A percentile compares a stretch with the other conserved stretches of the same genome.
These are phyloP conservation scores for Coriaria nepalensis DNA, from an alignment of 306 rosid species.

Conservation along the genomic window DNA sequence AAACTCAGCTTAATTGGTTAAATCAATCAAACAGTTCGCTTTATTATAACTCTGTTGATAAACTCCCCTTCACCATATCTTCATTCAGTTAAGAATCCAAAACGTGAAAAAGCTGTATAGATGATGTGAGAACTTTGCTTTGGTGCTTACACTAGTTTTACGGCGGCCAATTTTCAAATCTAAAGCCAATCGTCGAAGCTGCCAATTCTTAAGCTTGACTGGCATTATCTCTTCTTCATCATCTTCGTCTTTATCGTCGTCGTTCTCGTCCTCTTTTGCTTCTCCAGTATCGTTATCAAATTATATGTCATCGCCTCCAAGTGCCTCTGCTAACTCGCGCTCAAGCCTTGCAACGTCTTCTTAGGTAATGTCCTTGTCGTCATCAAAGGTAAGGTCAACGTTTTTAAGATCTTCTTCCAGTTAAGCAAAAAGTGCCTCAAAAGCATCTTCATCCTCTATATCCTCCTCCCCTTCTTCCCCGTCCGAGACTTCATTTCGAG, in stretches of 20 bases:
- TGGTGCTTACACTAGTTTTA: conserved; percentile 49
- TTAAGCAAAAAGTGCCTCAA: conserved; percentile 61
- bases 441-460: conserved; percentile 40
- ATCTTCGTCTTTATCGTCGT: conserved; percentile 10
- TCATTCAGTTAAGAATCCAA: conserved; percentile 4
- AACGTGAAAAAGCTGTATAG: not conserved
- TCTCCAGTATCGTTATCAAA: conserved; percentile 5
- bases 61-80: not conserved
- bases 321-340: conserved; percentile 38
- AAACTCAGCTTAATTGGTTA: too few species aligned
- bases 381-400: conserved; percentile 33
- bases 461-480: conserved; percentile 24
- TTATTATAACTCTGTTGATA: too few species aligned
- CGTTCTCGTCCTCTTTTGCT: conserved; percentile 5
- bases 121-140: not conserved
- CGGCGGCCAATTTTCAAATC: conserved; percentile 80
- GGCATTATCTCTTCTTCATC: conserved; percentile 20
- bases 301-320: conserved; percentile 32
- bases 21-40: too few species aligned
- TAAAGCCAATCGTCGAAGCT: conserved; percentile 55
- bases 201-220: conserved; percentile 65
- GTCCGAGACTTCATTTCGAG: conserved; percentile 15
- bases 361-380: conserved; percentile 35
- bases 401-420: conserved; percentile 81
- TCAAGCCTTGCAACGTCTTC: conserved; percentile 56